Base-by-base conservation (phyloP, 208 protist species). In the Wallacemonas sp. region DNA sequence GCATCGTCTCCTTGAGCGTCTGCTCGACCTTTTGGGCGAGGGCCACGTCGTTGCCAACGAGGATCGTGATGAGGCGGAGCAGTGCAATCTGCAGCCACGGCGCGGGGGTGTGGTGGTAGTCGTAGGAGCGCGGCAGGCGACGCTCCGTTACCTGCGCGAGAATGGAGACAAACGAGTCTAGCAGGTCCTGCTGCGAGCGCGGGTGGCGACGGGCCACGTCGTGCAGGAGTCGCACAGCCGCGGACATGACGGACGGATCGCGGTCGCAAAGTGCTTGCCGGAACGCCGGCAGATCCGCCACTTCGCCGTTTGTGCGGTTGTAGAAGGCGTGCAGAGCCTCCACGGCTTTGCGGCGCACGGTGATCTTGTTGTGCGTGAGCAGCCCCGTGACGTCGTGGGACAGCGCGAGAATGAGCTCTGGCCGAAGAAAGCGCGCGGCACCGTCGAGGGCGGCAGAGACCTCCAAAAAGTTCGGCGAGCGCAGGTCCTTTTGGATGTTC, bases 61-160 rank as follows among this genome's bases (percentile, higher is more conserved):
- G 77, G 7, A 95, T 65, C 11, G 79, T 44, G 20, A 99, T 55
- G 12, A 98, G 45, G 29, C 88, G 81, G 8, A 99, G 67, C 8
- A 98, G 63, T 31, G 88, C 74, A 41, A 99, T 97, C 84, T 99
- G 98, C 20, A 99, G 81, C 98, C 98, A 99, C 33, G 98, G 98
- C 11, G 97, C 95, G 28, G 97, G 97, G 20, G 98, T 86, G 64
- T 89, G 82, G 75, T 99, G 97, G 75, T 99, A 99, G 38, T 98
- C 93, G 78, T 96, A 99, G 16, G 86, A 78, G 26, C 75, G 68
- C 31, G 95, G 72, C 23, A 99, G 82, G 12, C 94, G 82, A 41
- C 91, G 81, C 48, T 99, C 93, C 23, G 91, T 81, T 38, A 98
- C 78, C 67, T 98, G 95, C 68, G 92, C 92, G 4, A 99, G 84